Conservation (phyloP, 495 filamentous ascomycete species). For the Aspergillus kassunensis region DNA sequence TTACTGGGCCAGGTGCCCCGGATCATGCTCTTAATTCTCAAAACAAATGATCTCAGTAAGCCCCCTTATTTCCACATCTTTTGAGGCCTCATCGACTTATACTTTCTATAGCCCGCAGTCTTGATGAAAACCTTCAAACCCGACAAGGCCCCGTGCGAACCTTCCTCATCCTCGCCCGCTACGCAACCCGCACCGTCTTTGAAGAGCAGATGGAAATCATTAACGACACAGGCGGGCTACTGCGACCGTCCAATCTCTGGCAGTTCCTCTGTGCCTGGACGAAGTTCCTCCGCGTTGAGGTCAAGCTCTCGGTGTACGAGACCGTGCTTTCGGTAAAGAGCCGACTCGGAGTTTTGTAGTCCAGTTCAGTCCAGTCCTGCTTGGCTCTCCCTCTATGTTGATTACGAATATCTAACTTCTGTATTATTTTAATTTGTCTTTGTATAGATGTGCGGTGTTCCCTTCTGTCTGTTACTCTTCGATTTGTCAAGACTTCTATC, state of each 20-base stretch:
- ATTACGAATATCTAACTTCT: not conserved
- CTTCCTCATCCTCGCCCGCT: conserved; percentile 91
- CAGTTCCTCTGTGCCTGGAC: conserved; percentile 54
- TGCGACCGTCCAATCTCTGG: conserved; percentile 53
- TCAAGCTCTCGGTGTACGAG: conserved; percentile 62
- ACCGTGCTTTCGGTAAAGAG: conserved; percentile 45
- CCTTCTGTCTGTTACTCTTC: too few species aligned
- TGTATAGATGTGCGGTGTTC: too few species aligned
- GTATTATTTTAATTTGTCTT: too few species aligned
- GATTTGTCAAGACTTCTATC: too few species aligned
- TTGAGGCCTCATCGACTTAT: not conserved
- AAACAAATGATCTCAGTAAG: conserved; percentile 93
- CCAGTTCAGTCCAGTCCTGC: too few species aligned
- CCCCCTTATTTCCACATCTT: not conserved
- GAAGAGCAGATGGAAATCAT: conserved; percentile 79
- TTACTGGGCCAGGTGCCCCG: conserved; percentile 84
- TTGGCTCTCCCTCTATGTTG: not conserved
- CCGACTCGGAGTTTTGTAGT: conserved; percentile 30
- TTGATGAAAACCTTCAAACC: conserved; percentile 93
- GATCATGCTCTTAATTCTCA: conserved; percentile 91
- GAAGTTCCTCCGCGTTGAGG: conserved; percentile 57
- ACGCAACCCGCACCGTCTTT: conserved; percentile 85
- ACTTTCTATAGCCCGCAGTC: conserved; percentile 58
- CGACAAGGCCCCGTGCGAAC: conserved; percentile 79
- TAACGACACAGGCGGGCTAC: conserved; percentile 49